Evolutionary conservation across 257 asterid genomes (phyloP), one percentile per base, ranked within the genome.

Genomic region (Voacanga thouarsii): DNA sequence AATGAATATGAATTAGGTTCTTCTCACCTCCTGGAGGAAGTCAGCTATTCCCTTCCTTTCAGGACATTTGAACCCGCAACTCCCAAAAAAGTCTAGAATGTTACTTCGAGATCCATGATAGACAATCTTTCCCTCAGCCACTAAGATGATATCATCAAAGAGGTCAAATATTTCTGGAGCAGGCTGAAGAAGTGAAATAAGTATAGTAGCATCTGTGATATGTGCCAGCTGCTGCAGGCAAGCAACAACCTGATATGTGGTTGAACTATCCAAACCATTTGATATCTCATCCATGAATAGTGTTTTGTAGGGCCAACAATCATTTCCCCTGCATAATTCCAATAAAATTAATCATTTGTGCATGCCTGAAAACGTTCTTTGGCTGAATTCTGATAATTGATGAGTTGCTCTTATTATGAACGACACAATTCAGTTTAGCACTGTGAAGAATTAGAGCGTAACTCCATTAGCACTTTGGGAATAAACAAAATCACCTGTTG

Each of bases 181-280:
- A 23, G 92, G 92, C 80, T 88, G 92, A 77, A 86, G 92, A 81
- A 88, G 90, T 7, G 92, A 85, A 56, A 88, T 81, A n/a, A 88
- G 82, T 69, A 88, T 67, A 18, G 92, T 88, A 51, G 90, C 85
- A 56, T 85, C 90, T 41, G 86, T 80, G 69, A 88, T 78, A 76
- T 88, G 92, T 7, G 90, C 87, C 44, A 88, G 80, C 53, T 88
- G 89, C 73, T 81, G 89, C 77, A 88, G 87, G 75, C 84, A 88
- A 37, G 78, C 76, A 66, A 84, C 50, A 37, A 88, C 81, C 83
- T 88, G 89, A 76, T 86, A 86, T 5, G 92, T 84, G 37, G 92
- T 88, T 16, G 90, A 88, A 79, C 90, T 88, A 72, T 88, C 92
- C 71, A 88, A 74, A 47, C 92, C 90, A 71, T 80, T 86, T 49